These are phyloP conservation scores for Bipolaris victoriae DNA, from an alignment of 2,329 filamentous ascomycete genomes.

Conservation along the genomic window DNA sequence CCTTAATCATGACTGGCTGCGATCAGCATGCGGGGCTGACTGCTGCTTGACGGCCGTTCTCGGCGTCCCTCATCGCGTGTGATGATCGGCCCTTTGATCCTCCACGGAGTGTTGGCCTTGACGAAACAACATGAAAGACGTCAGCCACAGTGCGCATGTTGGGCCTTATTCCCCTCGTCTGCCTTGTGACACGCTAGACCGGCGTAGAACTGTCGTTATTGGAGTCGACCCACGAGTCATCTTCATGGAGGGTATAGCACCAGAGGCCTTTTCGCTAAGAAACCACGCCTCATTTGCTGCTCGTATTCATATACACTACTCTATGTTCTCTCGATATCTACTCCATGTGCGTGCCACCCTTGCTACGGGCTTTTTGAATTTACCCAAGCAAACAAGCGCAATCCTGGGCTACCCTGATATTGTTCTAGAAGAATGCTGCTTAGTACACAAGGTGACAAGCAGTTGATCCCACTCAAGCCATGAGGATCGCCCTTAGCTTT, in stretches of 20 bases:
- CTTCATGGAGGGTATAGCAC: slow-evolving; percentile 5
- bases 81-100: slow-evolving; percentile 7
- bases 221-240: slow-evolving; percentile 1
- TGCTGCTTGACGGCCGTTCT: slow-evolving; percentile 13
- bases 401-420: slow-evolving; percentile 19
- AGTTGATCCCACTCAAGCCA: slow-evolving; percentile 19
- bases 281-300: slow-evolving; percentile 19
- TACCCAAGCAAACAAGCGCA: slow-evolving; percentile 23
- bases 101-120: too few relatives aligned
- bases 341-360: slow-evolving; percentile 36
- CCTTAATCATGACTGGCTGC: slow-evolving; percentile 18
- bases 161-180: neutral
- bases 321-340: slow-evolving; percentile 10
- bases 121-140: neutral
- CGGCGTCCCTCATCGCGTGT: slow-evolving; percentile 15
- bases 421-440: slow-evolving; percentile 35
- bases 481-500: slow-evolving; percentile 9
- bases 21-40: slow-evolving; percentile 25
- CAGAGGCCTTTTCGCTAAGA: slow-evolving; percentile 22
- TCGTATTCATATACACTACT: slow-evolving; percentile 21
- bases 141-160: slow-evolving; percentile 7
- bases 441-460: slow-evolving; percentile 16
- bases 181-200: neutral
- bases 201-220: neutral
- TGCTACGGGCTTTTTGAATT: slow-evolving; percentile 1